Evolutionary conservation across 176 grass and related monocot species (phyloP), one percentile per base, ranked within the genome.

Genomic region (Bonia amplexicaulis): DNA sequence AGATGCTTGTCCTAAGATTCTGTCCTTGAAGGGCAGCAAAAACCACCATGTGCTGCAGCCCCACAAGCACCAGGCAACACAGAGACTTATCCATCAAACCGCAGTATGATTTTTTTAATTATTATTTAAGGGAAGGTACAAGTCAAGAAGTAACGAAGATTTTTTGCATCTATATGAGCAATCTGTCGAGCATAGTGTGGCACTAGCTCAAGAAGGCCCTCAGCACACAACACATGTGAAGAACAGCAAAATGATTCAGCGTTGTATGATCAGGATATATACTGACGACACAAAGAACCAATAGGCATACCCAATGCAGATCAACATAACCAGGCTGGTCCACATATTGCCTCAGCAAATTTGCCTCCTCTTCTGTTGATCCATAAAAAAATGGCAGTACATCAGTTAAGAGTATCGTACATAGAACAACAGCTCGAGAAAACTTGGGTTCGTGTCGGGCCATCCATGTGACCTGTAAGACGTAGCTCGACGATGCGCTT

Each of bases 271-370:
- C 25, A 67, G 7, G 8, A 58, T 2, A 33, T 16, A 46, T 60
- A 31, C 9, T 58, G 55, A 46, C 11, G 3, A 76, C 23, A 41
- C 2, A 73, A 23, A 53, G n/a, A 15, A 29, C 74, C 5, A 4
- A 60, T 51, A 73, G n/a, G 4, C 85, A 69, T 94, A 99, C 96
- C 96, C 96, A 99, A 72, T 99, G 96, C 44, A 99, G 88, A 96
- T 99, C 96, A 23, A 90, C 90, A 80, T 96, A 99, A 73, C 80
- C 80, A 78, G 96, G 96, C 65, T 99, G 91, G 73, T 99, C 96
- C 0, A 99, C 85, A 16, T 92, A 99, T 8, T 86, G 46, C 84
- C 96, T 93, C 59, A 99, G 73, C 65, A 92, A 42, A 62, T 82
- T 53, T 68, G 96, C 96, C 86, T 99, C 96, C 82, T 99, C 93